phyloP scores from a whole-genome alignment of 1,284 basidiomycete genomes.

The Ceratobasidium sp. region DNA sequence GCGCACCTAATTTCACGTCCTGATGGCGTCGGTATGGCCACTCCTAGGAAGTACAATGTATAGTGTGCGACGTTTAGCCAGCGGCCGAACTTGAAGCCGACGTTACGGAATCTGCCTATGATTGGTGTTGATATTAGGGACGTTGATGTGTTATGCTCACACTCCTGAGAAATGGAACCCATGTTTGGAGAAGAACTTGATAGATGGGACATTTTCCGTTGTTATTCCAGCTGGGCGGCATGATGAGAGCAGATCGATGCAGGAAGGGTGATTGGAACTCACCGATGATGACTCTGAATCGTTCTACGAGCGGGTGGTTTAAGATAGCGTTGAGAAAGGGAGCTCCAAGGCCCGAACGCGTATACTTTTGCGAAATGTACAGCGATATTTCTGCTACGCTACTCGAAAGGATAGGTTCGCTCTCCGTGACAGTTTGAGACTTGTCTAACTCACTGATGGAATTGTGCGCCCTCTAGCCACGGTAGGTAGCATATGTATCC shows the following conservation, averaged over 20 bases:
- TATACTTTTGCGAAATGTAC: conserved; percentile 8
- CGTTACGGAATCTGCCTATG: neutral
- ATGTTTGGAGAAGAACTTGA: conserved; percentile 10
- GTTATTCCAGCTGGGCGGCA: neutral
- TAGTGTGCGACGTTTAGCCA: neutral
- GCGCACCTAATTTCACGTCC: no score
- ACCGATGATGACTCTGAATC: neutral
- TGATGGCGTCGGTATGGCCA: neutral
- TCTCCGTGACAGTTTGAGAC: neutral
- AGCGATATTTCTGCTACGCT: conserved; percentile 1
- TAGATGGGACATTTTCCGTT: neutral
- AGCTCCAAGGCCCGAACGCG: neutral
- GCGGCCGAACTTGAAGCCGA: conserved; percentile 6
- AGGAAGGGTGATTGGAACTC: neutral
- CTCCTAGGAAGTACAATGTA: neutral
- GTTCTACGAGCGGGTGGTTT: neutral
- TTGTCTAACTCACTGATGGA: neutral
- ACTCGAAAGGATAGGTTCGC: neutral
- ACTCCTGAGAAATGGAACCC: conserved; percentile 3
- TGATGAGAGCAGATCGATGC: neutral
- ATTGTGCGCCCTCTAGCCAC: neutral
- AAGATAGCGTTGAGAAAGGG: neutral
- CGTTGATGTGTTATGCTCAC: neutral
- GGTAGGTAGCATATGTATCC: conserved; percentile 22
- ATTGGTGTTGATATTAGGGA: neutral